A percentile compares a stretch with the other conserved stretches of the same genome.
Evolutionary conservation across 1,139 yeast genomes (phyloP).

Genomic region (Taiozyma sp.): DNA sequence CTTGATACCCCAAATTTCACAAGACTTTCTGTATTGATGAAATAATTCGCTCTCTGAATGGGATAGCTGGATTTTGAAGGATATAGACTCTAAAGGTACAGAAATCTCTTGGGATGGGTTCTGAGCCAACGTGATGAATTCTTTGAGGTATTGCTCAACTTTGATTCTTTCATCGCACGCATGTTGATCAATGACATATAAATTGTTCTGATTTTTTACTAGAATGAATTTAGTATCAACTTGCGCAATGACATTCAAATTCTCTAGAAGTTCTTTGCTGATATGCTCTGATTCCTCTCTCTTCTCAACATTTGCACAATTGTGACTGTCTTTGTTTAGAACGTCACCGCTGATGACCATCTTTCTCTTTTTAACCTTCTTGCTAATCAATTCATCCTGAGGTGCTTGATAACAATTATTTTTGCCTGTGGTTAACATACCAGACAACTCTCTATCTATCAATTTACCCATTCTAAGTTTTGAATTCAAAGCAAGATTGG

Average conservation of each 20-base stretch:
- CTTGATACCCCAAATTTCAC: slow-evolving; percentile 42
- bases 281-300: slow-evolving; percentile 6
- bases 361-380: slow-evolving; percentile 6
- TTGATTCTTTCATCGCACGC: slow-evolving; percentile 95
- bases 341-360: not conserved
- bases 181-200: slow-evolving; percentile 92
- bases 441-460: slow-evolving; percentile 12
- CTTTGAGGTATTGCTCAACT: slow-evolving; percentile 54
- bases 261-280: slow-evolving; percentile 13
- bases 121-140: slow-evolving; percentile 24
- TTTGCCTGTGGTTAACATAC: slow-evolving; percentile 6
- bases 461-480: slow-evolving; percentile 16
- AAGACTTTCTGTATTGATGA: slow-evolving; percentile 26
- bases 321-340: not conserved
- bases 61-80: slow-evolving; percentile 17
- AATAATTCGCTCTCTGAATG: slow-evolving; percentile 32
- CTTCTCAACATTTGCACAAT: not conserved
- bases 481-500: slow-evolving; percentile 8
- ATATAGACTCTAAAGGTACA: slow-evolving; percentile 6
- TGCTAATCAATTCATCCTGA: not conserved
- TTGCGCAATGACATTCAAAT: slow-evolving; percentile 40
- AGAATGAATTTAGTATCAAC: slow-evolving; percentile 61
- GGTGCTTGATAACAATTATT: not conserved
- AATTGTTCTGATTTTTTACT: slow-evolving; percentile 51
- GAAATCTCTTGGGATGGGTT: slow-evolving; percentile 12